Evolutionary conservation across 2,329 filamentous ascomycete species (phyloP), one percentile per base, ranked within the genome.

Genomic region (Aspergillus viridinutans): DNA sequence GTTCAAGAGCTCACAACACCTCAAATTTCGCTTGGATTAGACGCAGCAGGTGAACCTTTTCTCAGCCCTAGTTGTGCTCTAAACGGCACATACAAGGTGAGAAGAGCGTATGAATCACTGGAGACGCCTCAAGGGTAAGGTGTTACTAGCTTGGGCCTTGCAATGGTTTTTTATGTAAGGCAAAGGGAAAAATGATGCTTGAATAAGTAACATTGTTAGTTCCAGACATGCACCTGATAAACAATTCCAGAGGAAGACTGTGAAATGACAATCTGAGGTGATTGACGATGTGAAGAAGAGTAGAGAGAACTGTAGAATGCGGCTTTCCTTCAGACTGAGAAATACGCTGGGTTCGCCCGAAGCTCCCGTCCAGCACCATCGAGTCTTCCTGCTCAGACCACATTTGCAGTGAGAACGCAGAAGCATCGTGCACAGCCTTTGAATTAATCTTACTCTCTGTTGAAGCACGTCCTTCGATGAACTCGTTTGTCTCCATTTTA

Each of bases 251-350:
- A 25, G 23, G 12, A 47, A 14, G n/a, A 12, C 12, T 21, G 43
- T 25, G 43, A 47, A 38, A 38, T 17, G 32, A 17, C 5, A 52
- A 56, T 53, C 47, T 53, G 45, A 48, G 29, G 54, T 9, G 40
- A 21, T 45, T 20, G 21, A 45, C 1, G 43, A 40, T 58, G 57
- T 43, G 53, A 45, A 53, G 47, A 50, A 28, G 42, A 29, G 25
- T 25, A 48, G 52, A 48, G 45, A 35, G 14, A 38, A 38, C 43
- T 40, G 50, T 35, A 53, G 55, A 55, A 53, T 48, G 45, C 42
- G 54, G 35, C 49, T 63, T 60, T 56, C 58, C 54, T 50, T 62
- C 67, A 68, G 70, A 68, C 67, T 70, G 67, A 71, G 58, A 71
- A 69, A 67, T 70, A 71, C 69, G 70, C 69, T 58, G 62, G 58